These are phyloP conservation scores for Lactuca sativa DNA, from an alignment of 129 eudicot species.

Conservation along the genomic window DNA sequence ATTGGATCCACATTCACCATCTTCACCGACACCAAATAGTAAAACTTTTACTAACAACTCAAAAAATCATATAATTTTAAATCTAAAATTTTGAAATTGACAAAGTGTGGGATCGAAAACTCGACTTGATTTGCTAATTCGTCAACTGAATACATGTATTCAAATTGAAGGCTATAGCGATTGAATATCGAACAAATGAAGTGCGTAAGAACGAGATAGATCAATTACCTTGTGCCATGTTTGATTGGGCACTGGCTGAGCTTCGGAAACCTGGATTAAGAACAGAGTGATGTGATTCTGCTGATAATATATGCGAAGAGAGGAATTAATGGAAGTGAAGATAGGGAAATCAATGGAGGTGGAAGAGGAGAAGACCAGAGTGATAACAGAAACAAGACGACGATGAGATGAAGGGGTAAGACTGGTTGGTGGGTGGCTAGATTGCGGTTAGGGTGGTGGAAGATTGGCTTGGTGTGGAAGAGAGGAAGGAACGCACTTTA, in stretches of 20 bases:
- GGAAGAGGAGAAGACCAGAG: neutral
- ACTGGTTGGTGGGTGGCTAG: neutral
- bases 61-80: neutral
- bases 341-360: neutral
- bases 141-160: neutral
- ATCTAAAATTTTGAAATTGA: neutral
- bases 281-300: neutral
- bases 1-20: constrained; percentile 35
- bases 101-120: neutral
- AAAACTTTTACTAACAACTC: neutral
- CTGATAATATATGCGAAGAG: neutral
- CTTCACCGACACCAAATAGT: constrained; percentile 11
- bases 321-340: neutral
- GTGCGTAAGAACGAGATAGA: neutral
- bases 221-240: constrained; percentile 25
- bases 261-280: neutral
- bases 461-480: constrained; percentile 10
- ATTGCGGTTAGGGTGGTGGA: neutral
- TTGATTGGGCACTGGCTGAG: constrained; percentile 5
- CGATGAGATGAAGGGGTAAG: constrained; percentile 2
- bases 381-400: neutral
- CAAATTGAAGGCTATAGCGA: neutral
- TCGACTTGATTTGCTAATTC: neutral
- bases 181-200: constrained; percentile 3
- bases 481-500: neutral